Evolutionary conservation across 1,139 yeast genomes (phyloP), one percentile per base, ranked within the genome.

Genomic region (Lodderomyces theae): DNA sequence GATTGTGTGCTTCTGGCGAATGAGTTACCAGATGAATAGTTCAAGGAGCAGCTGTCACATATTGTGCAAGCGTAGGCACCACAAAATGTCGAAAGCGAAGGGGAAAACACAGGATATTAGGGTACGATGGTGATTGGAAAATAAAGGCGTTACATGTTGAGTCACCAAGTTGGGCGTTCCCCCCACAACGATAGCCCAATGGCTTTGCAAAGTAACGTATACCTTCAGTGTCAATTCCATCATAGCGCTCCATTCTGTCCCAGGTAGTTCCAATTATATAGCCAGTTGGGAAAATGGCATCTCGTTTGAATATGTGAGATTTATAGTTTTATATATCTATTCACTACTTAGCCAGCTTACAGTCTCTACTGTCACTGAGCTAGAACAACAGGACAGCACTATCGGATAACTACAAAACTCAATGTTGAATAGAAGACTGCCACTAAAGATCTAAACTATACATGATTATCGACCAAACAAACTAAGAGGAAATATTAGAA

Each of bases 181-280:
- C 73, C 60, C 62, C 71, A 47, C 79, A 74, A 23, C 51, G 45
- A 50, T 69, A 72, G 0, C 75, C 76, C 29, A 70, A 49, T 0
- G 63, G 51, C 39, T 60, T 64, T 0, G 78, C 78, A 35, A 62
- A 52, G 46, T 71, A 74, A 45, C 79, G 73, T 4, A 74, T 26
- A 0, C 78, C 78, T 49, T 72, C 77, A 3, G 77, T 71, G 46
- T 72, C 79, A 31, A 74, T 65, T 10, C 78, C 79, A 51, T 74
- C 78, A 48, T 64, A 72, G 4, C 79, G 79, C 47, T 72, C 77
- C 4, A 42, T 34, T 39, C 74, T 54, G 5, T 63, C 63, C 78
- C 77, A 73, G 1, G 71, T 57, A 1, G 72, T 65, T 5, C 79
- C 79, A 9, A 74, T 58, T 5, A 63, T 54, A 42, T 69, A 67